A percentile compares a stretch with the other conserved stretches of the same genome.
phyloP scores from a whole-genome alignment of 306 rosid genomes.

The Sesbania bispinosa region DNA sequence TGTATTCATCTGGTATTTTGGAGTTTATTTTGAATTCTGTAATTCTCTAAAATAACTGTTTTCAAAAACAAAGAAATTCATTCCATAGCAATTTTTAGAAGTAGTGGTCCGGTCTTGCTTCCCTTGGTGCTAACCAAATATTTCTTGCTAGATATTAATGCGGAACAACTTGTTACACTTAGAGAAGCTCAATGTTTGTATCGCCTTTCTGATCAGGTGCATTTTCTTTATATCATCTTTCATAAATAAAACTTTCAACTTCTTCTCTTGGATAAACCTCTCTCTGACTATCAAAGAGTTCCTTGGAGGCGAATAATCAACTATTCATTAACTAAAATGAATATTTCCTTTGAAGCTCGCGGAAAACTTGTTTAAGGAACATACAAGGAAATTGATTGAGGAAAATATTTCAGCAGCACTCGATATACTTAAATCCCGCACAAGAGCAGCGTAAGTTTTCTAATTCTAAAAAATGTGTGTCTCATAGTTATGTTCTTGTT shows the following conservation, averaged over 20 bases:
- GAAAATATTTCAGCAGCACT: constrained; percentile 71
- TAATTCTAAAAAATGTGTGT: background rate
- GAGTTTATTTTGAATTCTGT: constrained; percentile 8
- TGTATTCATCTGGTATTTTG: constrained; percentile 2
- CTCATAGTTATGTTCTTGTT: background rate
- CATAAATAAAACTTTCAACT: background rate
- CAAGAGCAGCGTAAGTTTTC: constrained; percentile 70
- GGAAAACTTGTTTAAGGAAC: constrained; percentile 71
- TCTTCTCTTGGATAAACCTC: constrained; percentile 11
- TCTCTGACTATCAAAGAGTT: background rate
- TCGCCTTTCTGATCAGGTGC: constrained; percentile 86
- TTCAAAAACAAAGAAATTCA: background rate
- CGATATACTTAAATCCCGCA: constrained; percentile 63
- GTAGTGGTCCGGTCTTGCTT: background rate
- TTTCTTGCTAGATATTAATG: constrained; percentile 55
- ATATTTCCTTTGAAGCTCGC: constrained; percentile 63
- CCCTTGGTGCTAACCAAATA: constrained; percentile 16
- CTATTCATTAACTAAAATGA: constrained; percentile 17
- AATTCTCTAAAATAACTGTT: background rate
- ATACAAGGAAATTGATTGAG: constrained; percentile 71
- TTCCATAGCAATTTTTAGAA: background rate
- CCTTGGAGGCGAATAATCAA: constrained; percentile 16
- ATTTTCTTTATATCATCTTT: constrained; percentile 21
- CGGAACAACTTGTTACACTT: constrained; percentile 65
- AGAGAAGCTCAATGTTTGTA: constrained; percentile 61